Conservation (phyloP, 495 filamentous ascomycete species). For the Pseudomonodictys pantanalensis region DNA sequence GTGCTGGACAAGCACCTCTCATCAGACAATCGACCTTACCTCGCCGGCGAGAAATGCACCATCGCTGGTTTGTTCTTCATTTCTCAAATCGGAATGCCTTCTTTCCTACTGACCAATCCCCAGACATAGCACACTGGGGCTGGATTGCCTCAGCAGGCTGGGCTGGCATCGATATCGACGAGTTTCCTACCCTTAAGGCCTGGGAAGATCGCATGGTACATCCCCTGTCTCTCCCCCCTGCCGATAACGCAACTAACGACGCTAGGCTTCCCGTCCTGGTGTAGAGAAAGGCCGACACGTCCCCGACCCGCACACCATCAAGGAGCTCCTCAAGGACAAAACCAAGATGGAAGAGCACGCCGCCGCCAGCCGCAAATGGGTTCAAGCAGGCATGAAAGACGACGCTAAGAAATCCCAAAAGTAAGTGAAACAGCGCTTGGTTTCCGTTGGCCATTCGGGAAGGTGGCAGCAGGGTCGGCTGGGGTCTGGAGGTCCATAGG, state of each 20-base stretch:
- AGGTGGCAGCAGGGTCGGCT: too few relatives aligned
- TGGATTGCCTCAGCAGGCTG: conserved; percentile 58
- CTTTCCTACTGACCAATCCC: not conserved
- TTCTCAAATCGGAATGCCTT: too few relatives aligned
- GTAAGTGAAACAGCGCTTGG: not conserved
- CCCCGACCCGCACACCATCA: conserved; percentile 64
- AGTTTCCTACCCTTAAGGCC: conserved; percentile 68
- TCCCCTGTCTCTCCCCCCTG: not conserved
- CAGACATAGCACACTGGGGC: conserved; percentile 76
- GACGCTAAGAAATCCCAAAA: conserved; percentile 51
- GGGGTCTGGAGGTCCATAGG: too few relatives aligned
- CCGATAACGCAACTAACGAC: not conserved
- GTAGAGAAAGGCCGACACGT: conserved; percentile 78
- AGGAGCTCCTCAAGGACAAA: conserved; percentile 67
- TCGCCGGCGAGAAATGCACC: conserved; percentile 76
- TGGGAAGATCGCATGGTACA: conserved; percentile 60
- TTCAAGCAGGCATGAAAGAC: conserved; percentile 55
- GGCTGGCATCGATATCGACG: conserved; percentile 70
- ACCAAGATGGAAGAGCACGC: conserved; percentile 59
- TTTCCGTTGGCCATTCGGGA: not conserved
- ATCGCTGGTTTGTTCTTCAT: conserved; percentile 52
- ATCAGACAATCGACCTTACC: conserved; percentile 50
- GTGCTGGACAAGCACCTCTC: conserved; percentile 73
- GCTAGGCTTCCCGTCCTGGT: conserved; percentile 55
- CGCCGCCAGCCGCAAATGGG: conserved; percentile 55